phyloP scores from a whole-genome alignment of 2,329 filamentous ascomycete genomes.

The Alternaria ethzedia region DNA sequence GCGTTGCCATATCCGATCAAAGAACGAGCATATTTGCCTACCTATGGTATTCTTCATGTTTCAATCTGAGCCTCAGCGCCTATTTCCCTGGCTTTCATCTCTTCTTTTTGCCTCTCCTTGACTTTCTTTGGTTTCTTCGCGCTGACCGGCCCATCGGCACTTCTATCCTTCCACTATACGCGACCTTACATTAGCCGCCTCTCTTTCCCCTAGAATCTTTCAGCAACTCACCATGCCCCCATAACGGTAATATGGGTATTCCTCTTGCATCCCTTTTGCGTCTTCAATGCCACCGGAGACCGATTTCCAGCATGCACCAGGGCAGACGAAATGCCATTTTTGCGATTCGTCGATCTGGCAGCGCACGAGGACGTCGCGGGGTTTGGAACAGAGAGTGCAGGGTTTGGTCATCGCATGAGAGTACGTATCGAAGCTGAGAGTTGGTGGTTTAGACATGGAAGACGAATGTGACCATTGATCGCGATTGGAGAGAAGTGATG shows the following conservation, averaged over 20 bases:
- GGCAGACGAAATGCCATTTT: slow-evolving; percentile 55
- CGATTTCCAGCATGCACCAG: slow-evolving; percentile 51
- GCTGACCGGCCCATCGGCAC: slow-evolving; percentile 49
- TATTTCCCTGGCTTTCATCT: slow-evolving; percentile 4
- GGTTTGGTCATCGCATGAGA: slow-evolving; percentile 38
- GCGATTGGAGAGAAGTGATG: slow-evolving; percentile 4
- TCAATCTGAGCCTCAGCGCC: neutral
- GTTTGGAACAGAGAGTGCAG: slow-evolving; percentile 50
- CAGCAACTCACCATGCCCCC: slow-evolving; percentile 45
- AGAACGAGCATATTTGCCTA: neutral
- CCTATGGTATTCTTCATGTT: neutral
- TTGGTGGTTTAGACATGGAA: neutral
- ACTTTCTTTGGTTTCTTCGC: slow-evolving; percentile 53
- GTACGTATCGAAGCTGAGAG: neutral
- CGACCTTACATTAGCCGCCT: slow-evolving; percentile 10
- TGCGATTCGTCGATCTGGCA: slow-evolving; percentile 51
- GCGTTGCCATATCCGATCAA: neutral
- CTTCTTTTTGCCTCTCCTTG: slow-evolving; percentile 39
- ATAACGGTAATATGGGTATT: slow-evolving; percentile 33
- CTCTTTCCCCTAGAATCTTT: neutral
- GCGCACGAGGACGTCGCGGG: slow-evolving; percentile 50
- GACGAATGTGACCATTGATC: neutral
- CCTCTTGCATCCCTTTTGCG: slow-evolving; percentile 30
- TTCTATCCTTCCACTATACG: slow-evolving; percentile 50
- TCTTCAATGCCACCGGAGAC: slow-evolving; percentile 55